Conservation (phyloP, 352 stramenopile genomes). For the Phytopythium mirpurense region DNA sequence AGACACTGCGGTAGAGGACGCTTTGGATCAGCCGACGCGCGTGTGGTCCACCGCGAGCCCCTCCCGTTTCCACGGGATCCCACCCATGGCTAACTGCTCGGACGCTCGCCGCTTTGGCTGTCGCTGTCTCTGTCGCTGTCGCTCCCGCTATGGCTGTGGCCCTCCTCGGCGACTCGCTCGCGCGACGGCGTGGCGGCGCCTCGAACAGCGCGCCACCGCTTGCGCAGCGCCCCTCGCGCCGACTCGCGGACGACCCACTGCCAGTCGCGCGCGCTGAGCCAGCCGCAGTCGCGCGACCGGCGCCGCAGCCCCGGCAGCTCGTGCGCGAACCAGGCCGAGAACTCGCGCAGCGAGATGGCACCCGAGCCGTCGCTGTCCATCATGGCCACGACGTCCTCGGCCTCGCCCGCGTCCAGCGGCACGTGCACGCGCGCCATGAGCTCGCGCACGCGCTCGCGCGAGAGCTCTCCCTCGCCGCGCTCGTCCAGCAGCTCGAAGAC, state of each 20-base stretch:
- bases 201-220: conserved; percentile 43
- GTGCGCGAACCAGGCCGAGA: conserved; percentile 59
- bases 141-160: too few species aligned
- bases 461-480: conserved; percentile 41
- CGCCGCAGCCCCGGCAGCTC: conserved; percentile 49
- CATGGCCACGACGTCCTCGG: conserved; percentile 68
- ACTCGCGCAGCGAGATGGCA: conserved; percentile 59
- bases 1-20: too few species aligned
- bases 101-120: too few species aligned
- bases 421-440: conserved; percentile 57
- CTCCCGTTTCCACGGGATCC: too few species aligned
- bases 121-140: too few species aligned
- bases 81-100: too few species aligned
- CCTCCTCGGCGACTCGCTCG: too few species aligned
- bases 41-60: too few species aligned
- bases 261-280: conserved; percentile 44
- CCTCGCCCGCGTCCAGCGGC: conserved; percentile 43
- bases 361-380: conserved; percentile 75
- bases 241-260: conserved; percentile 62
- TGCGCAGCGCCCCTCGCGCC: conserved; percentile 35
- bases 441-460: conserved; percentile 31
- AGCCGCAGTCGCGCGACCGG: conserved; percentile 48
- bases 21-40: too few species aligned
- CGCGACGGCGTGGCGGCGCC: not conserved
- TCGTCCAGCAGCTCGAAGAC: conserved; percentile 70